Conservation (phyloP, 2,329 filamentous ascomycete species). For the Parastagonospora nodorum region DNA sequence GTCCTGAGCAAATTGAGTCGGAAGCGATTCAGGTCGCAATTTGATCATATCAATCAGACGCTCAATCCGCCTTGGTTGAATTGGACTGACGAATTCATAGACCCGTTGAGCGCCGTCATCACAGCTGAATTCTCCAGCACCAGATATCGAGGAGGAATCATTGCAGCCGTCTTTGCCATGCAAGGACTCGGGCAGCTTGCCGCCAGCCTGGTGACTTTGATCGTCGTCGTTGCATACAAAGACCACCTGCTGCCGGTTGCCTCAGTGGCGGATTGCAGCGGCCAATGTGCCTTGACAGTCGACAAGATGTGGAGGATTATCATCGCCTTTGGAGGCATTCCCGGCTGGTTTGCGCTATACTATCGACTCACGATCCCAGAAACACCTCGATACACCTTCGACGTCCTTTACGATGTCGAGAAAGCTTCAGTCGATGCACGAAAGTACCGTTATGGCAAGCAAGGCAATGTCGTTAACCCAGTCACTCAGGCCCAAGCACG, state of each 20-base stretch:
- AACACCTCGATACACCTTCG: constrained; percentile 86
- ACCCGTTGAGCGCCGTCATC: constrained; percentile 81
- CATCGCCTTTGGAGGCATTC: constrained; percentile 80
- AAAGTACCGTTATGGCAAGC: constrained; percentile 71
- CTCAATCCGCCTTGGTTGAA: neutral
- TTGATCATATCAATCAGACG: no score
- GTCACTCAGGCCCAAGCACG: constrained; percentile 64
- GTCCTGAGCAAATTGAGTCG: neutral
- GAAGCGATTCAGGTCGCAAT: neutral
- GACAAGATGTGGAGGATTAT: constrained; percentile 88
- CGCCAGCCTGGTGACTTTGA: constrained; percentile 76
- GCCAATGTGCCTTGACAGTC: constrained; percentile 69
- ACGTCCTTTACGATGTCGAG: constrained; percentile 71
- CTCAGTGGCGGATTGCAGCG: constrained; percentile 62
- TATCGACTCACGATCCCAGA: constrained; percentile 87
- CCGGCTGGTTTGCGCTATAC: constrained; percentile 81
- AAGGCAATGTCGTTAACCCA: constrained; percentile 65
- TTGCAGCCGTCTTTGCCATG: constrained; percentile 86
- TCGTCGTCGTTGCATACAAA: constrained; percentile 73
- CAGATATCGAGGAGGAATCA: constrained; percentile 85
- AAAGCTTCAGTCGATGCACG: constrained; percentile 70
- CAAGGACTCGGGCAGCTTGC: constrained; percentile 81
- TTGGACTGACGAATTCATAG: constrained; percentile 8
- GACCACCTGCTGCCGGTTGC: constrained; percentile 61
- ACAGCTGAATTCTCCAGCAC: constrained; percentile 88